Percentiles rank a stretch among this genome's conserved stretches.
phyloP scores from a whole-genome alignment of 441 rosid species.

The Bruguiera hainesii region DNA sequence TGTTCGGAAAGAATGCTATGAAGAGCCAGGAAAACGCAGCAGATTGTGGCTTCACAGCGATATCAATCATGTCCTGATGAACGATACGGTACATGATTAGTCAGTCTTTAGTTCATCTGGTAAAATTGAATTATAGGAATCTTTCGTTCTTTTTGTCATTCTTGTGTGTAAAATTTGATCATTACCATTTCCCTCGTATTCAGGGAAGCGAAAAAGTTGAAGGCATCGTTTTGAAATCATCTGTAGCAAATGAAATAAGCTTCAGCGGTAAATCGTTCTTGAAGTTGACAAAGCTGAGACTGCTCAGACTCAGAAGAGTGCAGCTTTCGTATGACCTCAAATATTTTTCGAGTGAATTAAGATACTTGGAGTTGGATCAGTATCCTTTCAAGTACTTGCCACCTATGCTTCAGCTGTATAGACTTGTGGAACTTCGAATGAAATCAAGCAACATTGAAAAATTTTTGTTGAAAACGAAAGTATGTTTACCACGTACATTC shows the following conservation, averaged over 20 bases:
- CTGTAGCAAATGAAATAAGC: too few relatives aligned
- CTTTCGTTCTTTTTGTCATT: not conserved
- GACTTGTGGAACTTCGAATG: conserved; percentile 23
- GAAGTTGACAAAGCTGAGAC: conserved; percentile 23
- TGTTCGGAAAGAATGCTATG: conserved; percentile 27
- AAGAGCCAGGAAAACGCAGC: conserved; percentile 36
- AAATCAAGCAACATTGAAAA: conserved; percentile 17
- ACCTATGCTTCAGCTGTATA: conserved; percentile 8
- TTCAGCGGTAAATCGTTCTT: too few relatives aligned
- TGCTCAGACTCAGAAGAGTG: conserved; percentile 15
- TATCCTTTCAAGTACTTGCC: conserved; percentile 21
- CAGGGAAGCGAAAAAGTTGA: too few relatives aligned
- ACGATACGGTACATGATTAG: conserved; percentile 16
- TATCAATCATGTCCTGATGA: conserved; percentile 7
- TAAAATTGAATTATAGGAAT: not conserved
- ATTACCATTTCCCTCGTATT: not conserved
- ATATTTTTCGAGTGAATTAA: conserved; percentile 18
- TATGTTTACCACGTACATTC: not conserved
- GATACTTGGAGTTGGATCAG: conserved; percentile 26
- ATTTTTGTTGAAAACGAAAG: conserved; percentile 17
- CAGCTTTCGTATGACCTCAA: not conserved
- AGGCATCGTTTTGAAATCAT: too few relatives aligned
- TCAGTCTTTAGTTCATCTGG: not conserved
- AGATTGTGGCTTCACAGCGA: conserved; percentile 38
- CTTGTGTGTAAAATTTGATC: not conserved